Conservation (phyloP, 257 asterid species). For the Ophiorrhiza pumila region DNA sequence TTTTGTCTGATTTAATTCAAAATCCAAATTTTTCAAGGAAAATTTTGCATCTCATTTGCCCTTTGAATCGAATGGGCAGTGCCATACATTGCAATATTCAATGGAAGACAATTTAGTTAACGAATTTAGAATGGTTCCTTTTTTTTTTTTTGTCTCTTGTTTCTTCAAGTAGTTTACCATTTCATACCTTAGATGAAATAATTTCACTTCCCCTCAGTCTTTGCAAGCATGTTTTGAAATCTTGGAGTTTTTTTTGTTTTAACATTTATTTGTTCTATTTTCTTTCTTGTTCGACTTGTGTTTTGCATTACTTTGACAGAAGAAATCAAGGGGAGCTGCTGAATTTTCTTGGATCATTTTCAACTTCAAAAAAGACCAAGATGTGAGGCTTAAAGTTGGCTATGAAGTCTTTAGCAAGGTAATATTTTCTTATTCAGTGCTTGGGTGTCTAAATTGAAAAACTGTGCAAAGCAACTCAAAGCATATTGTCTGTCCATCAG, state of each 20-base stretch:
- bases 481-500: neutral
- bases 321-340: conserved; percentile 56
- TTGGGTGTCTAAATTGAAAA: neutral
- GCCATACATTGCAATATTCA: no score
- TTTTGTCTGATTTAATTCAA: neutral
- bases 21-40: neutral
- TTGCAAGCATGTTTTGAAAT: neutral
- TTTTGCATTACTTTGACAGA: conserved; percentile 35
- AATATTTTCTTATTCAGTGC: neutral
- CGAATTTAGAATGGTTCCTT: neutral
- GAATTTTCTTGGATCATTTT: conserved; percentile 67
- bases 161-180: neutral
- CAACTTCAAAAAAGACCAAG: conserved; percentile 69
- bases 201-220: neutral
- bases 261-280: neutral
- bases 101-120: no score
- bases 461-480: no score
- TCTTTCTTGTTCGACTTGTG: neutral
- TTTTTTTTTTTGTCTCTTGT: neutral
- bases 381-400: conserved; percentile 75
- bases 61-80: no score
- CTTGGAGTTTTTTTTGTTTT: neutral
- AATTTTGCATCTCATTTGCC: neutral
- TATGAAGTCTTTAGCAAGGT: conserved; percentile 75
- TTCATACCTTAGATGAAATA: no score